Conservation (phyloP, 805 yeast species). For the Sungouiozyma intestinalis region DNA sequence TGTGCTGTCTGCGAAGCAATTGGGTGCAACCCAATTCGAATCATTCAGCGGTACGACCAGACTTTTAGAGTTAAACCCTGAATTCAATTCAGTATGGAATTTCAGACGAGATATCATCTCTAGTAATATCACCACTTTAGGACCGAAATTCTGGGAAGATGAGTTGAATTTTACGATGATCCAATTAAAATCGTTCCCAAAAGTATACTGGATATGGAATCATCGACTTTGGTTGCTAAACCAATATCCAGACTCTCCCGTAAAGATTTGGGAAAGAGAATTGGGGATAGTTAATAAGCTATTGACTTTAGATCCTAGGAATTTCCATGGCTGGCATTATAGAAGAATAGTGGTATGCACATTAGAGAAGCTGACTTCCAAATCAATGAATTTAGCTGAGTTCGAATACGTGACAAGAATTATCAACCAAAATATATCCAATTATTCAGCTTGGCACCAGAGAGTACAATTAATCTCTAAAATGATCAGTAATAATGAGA, state of each 20-base stretch:
- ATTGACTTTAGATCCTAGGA: slow-evolving; percentile 64
- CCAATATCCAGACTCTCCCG: slow-evolving; percentile 34
- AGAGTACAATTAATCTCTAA: slow-evolving; percentile 58
- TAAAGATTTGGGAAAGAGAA: slow-evolving; percentile 57
- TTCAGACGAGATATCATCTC: slow-evolving; percentile 63
- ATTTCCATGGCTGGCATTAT: slow-evolving; percentile 95
- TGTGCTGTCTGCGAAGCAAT: slow-evolving; percentile 32
- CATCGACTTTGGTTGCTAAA: slow-evolving; percentile 79
- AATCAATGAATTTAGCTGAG: slow-evolving; percentile 38
- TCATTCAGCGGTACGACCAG: slow-evolving; percentile 45
- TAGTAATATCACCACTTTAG: slow-evolving; percentile 13
- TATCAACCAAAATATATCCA: slow-evolving; percentile 77
- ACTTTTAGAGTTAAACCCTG: slow-evolving; percentile 64
- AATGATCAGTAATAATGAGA: slow-evolving; percentile 29
- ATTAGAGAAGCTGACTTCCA: slow-evolving; percentile 15
- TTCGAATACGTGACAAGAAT: slow-evolving; percentile 66
- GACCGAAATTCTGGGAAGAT: slow-evolving; percentile 29
- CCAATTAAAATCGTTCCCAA: slow-evolving; percentile 59
- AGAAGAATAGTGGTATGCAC: slow-evolving; percentile 56
- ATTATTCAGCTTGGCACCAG: slow-evolving; percentile 94
- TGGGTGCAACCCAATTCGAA: slow-evolving; percentile 25
- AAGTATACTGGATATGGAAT: slow-evolving; percentile 95
- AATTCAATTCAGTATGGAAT: slow-evolving; percentile 85
- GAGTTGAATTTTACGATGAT: slow-evolving; percentile 56
- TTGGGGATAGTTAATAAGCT: slow-evolving; percentile 58